Base-by-base conservation (phyloP, 768 basidiomycete species). In the Pluteus cervinus region DNA sequence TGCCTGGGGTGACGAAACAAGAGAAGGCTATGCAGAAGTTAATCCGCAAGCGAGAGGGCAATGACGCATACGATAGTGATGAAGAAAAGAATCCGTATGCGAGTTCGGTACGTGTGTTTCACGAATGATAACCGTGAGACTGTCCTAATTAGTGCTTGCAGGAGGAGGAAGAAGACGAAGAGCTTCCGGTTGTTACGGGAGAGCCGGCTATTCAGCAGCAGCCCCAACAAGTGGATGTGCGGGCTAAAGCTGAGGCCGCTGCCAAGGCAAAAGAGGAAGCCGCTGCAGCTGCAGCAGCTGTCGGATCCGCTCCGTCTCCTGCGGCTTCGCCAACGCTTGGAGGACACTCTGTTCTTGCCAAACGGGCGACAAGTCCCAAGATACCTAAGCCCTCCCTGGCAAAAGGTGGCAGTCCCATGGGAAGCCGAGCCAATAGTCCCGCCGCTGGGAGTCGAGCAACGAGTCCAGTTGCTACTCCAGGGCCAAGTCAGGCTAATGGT, bases 1-100 rank as follows among this genome's bases (percentile, higher is more conserved):
- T 67, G 15, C 65, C 70, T 36, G 58, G 56, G 12, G 65, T 75
- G 44, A 79, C 76, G 29, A 81, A 78, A 43, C 82, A 87, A 24
- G 82, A 76, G 11, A 85, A 84, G 59, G 76, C 75, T 3, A 79
- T 92, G 66, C 83, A 88, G 62, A 93, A 92, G 60, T 71, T 92
- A 14, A 77, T 97, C 52, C 81, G 75, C 43, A 86, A 79, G 53
- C 68, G 80, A 40, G 92, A 93, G 59, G 87, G 89, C 55, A 83
- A 83, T 38, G 78, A 73, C 7, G 81, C 68, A 5, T 89, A 90
- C 52, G 88, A 90, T 11, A 82, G 78, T 35, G 87, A 89, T 30
- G 86, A 90, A 15, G 83, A 88, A 29, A 73, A 76, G 51, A 87
- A 91, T 56, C 88, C 88, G 4, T 90, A 89, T 52, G 81, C 80